Evolutionary conservation across 208 protist species (phyloP), one percentile per base, ranked within the genome.

Genomic region (Tritrichomonas musculus): DNA sequence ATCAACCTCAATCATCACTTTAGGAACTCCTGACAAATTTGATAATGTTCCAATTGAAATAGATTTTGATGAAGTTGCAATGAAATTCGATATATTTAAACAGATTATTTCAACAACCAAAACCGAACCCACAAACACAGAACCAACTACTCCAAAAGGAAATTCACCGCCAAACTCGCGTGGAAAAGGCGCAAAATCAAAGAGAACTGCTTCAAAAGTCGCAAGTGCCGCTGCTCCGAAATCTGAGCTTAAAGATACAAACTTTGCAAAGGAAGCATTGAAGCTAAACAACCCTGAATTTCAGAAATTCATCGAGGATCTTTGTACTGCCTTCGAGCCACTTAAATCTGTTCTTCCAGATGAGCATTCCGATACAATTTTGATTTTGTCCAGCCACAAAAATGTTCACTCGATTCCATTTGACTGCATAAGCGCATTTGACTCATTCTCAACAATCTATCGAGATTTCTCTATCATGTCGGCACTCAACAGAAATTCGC

Each of bases 71-170:
- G 77, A 88, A 9, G 47, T 88, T 47, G 39, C 44, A 20, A 88
- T 57, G 27, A 88, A 49, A 88, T 88, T 47, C 57, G 47, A 88
- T 14, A 88, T 88, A 17, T 88, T 88, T 30, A 88, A 88, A 49
- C 77, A 88, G 57, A 88, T 88, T 20, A 88, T 88, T 88, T 20
- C 77, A 39, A 53, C 77, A 39, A 27, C 47, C 11, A 88, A 88
- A n/a, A 27, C 17, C 39, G 47, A 88, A 27, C 3, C 41, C 11
- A 69, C 5, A n/a, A 60, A 53, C 39, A 47, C 25, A 44, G 41
- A 82, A 82, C 27, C 47, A 9, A 69, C 17, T 69, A n/a, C 27
- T n/a, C 47, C 53, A 50, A 88, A 88, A 20, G n/a, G 13, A 27
- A 20, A 14, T n/a, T 17, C 9, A 39, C 27, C 73, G 30, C 33